phyloP scores from a whole-genome alignment of 495 filamentous ascomycete genomes.

The Penicillium parvum region DNA sequence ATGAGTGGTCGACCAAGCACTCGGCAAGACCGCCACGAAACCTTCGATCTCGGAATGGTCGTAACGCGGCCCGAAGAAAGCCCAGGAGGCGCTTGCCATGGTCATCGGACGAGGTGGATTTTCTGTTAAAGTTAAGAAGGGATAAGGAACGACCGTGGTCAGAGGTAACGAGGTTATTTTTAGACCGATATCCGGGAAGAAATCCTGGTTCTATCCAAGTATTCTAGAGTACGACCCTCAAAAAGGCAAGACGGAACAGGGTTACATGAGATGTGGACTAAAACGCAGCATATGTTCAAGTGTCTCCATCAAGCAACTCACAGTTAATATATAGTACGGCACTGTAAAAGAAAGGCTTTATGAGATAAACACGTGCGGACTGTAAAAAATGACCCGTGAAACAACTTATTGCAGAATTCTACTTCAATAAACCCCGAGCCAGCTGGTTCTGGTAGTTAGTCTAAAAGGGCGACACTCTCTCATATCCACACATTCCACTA shows the following conservation, averaged over 20 bases:
- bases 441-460: too few species aligned
- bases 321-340: too few species aligned
- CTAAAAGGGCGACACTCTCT: background rate
- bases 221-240: slow-evolving; percentile 22
- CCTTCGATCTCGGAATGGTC: background rate
- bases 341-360: too few species aligned
- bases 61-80: slow-evolving; percentile 1
- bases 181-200: slow-evolving; percentile 16
- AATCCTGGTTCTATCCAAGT: slow-evolving; percentile 19
- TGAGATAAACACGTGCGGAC: too few species aligned
- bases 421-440: too few species aligned
- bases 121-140: slow-evolving; percentile 22
- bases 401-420: too few species aligned
- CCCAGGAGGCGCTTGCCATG: slow-evolving; percentile 17
- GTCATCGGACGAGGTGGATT: slow-evolving; percentile 16
- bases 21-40: background rate
- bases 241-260: too few species aligned
- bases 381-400: too few species aligned
- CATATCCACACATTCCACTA: slow-evolving; percentile 12
- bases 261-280: too few species aligned
- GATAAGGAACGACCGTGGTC: slow-evolving; percentile 20
- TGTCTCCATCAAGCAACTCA: too few species aligned
- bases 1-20: slow-evolving; percentile 4
- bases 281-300: too few species aligned
- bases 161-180: slow-evolving; percentile 22